Evolutionary conservation across 352 stramenopile genomes (phyloP), one percentile per base, ranked within the genome.

Genomic region (Phytophthora sp.): DNA sequence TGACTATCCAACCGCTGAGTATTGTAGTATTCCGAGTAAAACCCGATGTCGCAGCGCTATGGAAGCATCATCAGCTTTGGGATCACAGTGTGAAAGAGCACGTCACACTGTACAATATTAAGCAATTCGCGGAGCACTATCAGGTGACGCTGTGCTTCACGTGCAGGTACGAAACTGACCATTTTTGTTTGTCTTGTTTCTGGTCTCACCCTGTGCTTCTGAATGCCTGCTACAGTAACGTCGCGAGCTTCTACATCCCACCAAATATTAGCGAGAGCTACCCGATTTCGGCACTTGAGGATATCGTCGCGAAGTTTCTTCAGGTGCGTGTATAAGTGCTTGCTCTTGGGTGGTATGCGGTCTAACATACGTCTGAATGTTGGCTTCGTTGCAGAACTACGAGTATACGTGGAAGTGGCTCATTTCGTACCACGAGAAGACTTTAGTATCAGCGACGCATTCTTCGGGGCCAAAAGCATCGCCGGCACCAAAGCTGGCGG

Each of bases 81-180:
- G 86, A 96, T 21, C 86, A 94, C 66, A 94, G 80, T 47, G 83
- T 96, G 41, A 96, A 94, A 57, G 86, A 96, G 55, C 88, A 96
- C 33, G 84, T 94, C 59, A 91, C 88, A 24, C 66, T 96, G 60
- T 96, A 96, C 79, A 96, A 96, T 71, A 94, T 94, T 66, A 93
- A 91, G 63, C 88, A 96, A 63, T 94, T 96, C 44, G 88, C 88
- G 2, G 88, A 96, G 63, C 88, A 96, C 56, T 94, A 94, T 55
- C 88, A 96, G 63, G 83, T 94, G 20, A 90, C 86, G 13, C 51
- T 94, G 44, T 94, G 86, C 71, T 96, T 96, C 64, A 94, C 88
- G 1, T 91, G 82, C 82, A 94, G 83, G 86, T 94, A 82, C 24
- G 60, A 44, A 2, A 26, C 23, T 42, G 26, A 41, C 39, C 16